Percentiles rank a stretch among this genome's conserved stretches.
Conservation (phyloP, 371 early-diverging fungal species). For the Chytridiales sp. region DNA sequence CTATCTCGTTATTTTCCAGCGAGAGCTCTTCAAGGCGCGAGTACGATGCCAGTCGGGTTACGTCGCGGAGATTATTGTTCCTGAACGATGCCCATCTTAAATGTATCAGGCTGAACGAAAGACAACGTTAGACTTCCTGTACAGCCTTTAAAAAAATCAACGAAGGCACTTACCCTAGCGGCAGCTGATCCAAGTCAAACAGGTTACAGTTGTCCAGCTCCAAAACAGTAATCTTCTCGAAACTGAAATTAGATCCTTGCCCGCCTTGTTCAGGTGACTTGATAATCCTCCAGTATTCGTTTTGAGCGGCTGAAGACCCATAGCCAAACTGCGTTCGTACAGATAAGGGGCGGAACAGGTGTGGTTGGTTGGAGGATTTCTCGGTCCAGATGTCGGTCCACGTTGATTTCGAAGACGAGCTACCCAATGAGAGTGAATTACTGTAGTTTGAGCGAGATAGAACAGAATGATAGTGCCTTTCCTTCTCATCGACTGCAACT, state of each 20-base stretch:
- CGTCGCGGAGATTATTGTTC: slow-evolving; percentile 48
- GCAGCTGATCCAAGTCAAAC: slow-evolving; percentile 39
- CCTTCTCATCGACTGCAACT: slow-evolving; percentile 9
- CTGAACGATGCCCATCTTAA: slow-evolving; percentile 52
- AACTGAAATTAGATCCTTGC: slow-evolving; percentile 1
- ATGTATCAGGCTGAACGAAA: slow-evolving; percentile 26
- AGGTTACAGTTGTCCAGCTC: slow-evolving; percentile 50
- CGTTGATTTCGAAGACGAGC: not conserved
- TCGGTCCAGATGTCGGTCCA: slow-evolving; percentile 14
- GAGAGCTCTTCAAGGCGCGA: slow-evolving; percentile 46
- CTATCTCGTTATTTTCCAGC: slow-evolving; percentile 51
- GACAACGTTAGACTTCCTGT: not conserved
- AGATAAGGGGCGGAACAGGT: slow-evolving; percentile 47
- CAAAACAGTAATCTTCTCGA: slow-evolving; percentile 46
- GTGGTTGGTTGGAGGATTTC: slow-evolving; percentile 43
- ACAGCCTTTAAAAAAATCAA: not conserved
- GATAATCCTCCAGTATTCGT: slow-evolving; percentile 38
- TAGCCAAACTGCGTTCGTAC: slow-evolving; percentile 45
- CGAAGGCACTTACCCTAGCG: slow-evolving; percentile 20
- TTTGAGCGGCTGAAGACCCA: slow-evolving; percentile 44
- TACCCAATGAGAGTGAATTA: not conserved
- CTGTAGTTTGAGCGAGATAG: not conserved
- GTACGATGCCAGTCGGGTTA: slow-evolving; percentile 37
- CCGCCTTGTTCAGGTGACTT: slow-evolving; percentile 9
- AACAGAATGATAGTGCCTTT: slow-evolving; percentile 7